Evolutionary conservation across 495 filamentous ascomycete genomes (phyloP).

Genomic region (Penicillium desertorum): DNA sequence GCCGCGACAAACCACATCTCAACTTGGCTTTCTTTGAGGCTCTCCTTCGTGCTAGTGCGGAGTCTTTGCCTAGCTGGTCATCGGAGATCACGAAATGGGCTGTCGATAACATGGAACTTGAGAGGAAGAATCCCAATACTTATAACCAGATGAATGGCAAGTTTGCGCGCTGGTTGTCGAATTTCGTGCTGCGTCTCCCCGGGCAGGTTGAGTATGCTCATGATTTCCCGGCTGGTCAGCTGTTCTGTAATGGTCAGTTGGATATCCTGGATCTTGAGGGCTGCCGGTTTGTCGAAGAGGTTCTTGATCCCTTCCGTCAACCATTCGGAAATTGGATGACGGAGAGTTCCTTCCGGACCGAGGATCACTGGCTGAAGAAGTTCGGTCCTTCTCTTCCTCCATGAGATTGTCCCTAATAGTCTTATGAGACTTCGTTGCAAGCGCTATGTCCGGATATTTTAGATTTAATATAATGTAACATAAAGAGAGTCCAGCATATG

Average conservation of each 20-base stretch:
- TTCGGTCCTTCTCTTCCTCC: constrained; percentile 4
- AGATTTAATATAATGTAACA: neutral
- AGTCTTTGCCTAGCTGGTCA: constrained; percentile 39
- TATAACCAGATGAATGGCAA: constrained; percentile 16
- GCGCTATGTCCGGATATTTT: neutral
- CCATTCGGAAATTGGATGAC: constrained; percentile 27
- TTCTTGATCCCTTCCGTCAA: constrained; percentile 21
- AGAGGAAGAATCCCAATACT: neutral
- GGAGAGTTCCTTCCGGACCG: constrained; percentile 20
- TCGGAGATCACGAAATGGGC: constrained; percentile 40
- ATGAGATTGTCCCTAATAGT: neutral
- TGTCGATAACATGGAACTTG: constrained; percentile 23
- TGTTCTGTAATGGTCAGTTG: constrained; percentile 35
- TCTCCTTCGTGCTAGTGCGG: constrained; percentile 41
- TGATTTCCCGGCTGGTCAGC: constrained; percentile 9
- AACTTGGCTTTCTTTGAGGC: constrained; percentile 33
- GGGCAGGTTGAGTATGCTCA: constrained; percentile 20
- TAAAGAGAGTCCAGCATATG: neutral
- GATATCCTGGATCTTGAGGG: constrained; percentile 25
- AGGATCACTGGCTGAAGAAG: constrained; percentile 16
- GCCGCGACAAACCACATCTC: constrained; percentile 21
- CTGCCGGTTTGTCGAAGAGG: constrained; percentile 30
- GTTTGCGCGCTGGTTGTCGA: constrained; percentile 38
- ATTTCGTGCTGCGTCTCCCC: constrained; percentile 39
- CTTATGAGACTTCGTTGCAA: neutral